Percentiles rank a stretch among this genome's conserved stretches.
Conservation (phyloP, 306 rosid species). For the Sesbania bispinosa region DNA sequence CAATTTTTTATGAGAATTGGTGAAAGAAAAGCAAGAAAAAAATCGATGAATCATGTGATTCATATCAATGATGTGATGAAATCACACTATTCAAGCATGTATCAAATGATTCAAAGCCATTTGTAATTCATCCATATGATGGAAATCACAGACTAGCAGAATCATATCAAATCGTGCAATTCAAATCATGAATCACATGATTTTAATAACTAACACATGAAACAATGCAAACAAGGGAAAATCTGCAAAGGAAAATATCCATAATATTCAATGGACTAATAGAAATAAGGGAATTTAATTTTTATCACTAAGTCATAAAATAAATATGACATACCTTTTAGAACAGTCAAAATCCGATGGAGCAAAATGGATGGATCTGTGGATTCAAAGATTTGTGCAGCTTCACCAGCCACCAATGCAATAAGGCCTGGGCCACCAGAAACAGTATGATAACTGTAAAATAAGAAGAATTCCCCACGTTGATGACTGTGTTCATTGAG, state of each 20-base stretch:
- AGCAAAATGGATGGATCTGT: constrained; percentile 68
- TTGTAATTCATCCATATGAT: background rate
- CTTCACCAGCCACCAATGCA: constrained; percentile 97
- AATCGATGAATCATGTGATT: background rate
- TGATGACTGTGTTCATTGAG: constrained; percentile 62
- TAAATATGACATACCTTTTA: constrained; percentile 59
- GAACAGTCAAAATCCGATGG: constrained; percentile 59
- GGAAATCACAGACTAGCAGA: background rate
- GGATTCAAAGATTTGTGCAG: constrained; percentile 80
- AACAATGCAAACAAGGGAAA: constrained; percentile 1
- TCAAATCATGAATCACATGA: background rate
- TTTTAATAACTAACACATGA: background rate
- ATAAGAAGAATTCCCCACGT: constrained; percentile 92
- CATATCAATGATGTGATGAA: background rate
- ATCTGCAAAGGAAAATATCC: constrained; percentile 1
- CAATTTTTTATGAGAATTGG: background rate
- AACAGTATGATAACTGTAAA: constrained; percentile 89
- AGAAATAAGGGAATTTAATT: background rate
- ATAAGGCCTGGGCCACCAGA: constrained; percentile 84
- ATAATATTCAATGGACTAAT: background rate
- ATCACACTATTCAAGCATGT: background rate
- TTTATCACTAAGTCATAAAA: constrained; percentile 7
- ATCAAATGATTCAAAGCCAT: background rate
- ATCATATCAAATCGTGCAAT: background rate
- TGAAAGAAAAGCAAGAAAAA: background rate